These are phyloP conservation scores for Phytophthora chlamydospora DNA, from an alignment of 352 stramenopile species.

Conservation along the genomic window DNA sequence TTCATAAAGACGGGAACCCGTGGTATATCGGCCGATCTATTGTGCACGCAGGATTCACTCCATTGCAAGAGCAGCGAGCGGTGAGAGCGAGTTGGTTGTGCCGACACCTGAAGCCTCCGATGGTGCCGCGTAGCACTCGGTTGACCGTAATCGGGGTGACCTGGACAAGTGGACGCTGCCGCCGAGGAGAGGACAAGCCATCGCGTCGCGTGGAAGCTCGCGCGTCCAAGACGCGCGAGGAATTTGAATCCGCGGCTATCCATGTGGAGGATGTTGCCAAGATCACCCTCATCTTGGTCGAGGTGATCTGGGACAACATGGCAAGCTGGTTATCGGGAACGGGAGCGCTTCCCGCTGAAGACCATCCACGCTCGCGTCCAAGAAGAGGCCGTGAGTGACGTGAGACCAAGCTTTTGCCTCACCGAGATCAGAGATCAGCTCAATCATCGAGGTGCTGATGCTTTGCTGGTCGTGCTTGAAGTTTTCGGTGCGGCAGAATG, in stretches of 20 bases:
- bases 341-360: conserved; percentile 10
- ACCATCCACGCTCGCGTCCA: conserved; percentile 4
- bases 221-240: not conserved
- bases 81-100: too few relatives aligned
- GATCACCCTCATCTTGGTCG: too few relatives aligned
- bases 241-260: not conserved
- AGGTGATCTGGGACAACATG: not conserved
- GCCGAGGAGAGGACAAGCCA: too few relatives aligned
- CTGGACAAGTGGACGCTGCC: too few relatives aligned
- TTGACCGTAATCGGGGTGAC: too few relatives aligned
- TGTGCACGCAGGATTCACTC: too few relatives aligned
- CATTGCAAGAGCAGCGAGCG: too few relatives aligned
- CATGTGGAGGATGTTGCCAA: not conserved
- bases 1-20: too few relatives aligned
- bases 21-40: too few relatives aligned
- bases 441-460: conserved; percentile 1
- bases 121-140: too few relatives aligned
- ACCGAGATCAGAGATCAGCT: conserved; percentile 8
- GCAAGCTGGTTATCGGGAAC: conserved; percentile 11
- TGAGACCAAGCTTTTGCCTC: not conserved
- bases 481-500: not conserved
- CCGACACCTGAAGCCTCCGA: too few relatives aligned
- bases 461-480: not conserved
- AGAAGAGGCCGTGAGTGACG: too few relatives aligned
- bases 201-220: not conserved